Conservation (phyloP, 179 eudicot genomes). For the Beta lomatogona region DNA sequence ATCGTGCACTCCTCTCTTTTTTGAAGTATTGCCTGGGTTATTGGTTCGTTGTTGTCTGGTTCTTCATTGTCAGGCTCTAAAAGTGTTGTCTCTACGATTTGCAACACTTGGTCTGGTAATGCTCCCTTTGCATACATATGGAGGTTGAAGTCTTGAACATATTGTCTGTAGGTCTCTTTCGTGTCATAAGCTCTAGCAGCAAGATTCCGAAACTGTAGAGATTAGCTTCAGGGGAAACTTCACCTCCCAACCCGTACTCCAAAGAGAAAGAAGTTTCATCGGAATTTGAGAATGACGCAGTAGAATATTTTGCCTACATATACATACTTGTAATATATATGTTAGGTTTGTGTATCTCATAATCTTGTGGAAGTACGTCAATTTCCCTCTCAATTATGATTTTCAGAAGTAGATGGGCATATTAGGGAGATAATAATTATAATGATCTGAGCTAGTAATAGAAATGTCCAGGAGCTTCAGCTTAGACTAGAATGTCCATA, state of each 20-base stretch:
- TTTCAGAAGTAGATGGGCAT: too few relatives aligned
- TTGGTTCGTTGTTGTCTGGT: not conserved
- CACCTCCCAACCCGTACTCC: constrained; percentile 25
- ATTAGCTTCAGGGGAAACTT: constrained; percentile 13
- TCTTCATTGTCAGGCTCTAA: not conserved
- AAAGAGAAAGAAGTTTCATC: not conserved
- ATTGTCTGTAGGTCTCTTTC: constrained; percentile 21
- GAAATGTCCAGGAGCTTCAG: too few relatives aligned
- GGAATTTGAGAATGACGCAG: not conserved
- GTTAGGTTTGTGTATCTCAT: too few relatives aligned
- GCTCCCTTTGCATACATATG: constrained; percentile 14
- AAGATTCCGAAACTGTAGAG: constrained; percentile 24
- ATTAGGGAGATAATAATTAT: too few relatives aligned
- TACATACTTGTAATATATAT: not conserved
- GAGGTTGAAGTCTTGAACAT: constrained; percentile 22
- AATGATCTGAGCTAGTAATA: too few relatives aligned
- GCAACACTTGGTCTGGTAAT: constrained; percentile 12
- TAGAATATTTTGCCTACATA: not conserved
- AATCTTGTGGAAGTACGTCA: too few relatives aligned
- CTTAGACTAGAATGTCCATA: too few relatives aligned
- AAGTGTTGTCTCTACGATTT: constrained; percentile 10
- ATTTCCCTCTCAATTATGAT: too few relatives aligned
- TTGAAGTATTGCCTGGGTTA: not conserved
- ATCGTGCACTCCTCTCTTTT: constrained; percentile 5
- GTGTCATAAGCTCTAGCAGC: constrained; percentile 25